These are phyloP conservation scores for Starmerella lactis-condensi DNA, from an alignment of 805 yeast genomes.

Conservation along the genomic window DNA sequence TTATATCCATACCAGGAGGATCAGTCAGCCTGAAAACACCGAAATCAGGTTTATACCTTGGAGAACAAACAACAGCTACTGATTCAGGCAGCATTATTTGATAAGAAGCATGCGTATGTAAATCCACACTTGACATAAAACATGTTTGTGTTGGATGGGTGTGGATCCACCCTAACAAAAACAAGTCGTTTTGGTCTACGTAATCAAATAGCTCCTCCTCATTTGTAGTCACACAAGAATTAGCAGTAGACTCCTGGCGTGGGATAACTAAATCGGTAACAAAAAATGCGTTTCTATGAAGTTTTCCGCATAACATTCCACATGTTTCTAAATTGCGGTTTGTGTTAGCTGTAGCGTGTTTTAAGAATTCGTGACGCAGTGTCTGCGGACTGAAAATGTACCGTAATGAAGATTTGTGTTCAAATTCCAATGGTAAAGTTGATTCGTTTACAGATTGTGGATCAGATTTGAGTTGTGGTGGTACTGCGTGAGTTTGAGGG, in stretches of 20 bases:
- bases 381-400: slow-evolving; percentile 33
- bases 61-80: slow-evolving; percentile 49
- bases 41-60: slow-evolving; percentile 30
- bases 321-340: slow-evolving; percentile 38
- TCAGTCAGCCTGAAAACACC: slow-evolving; percentile 46
- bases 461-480: no score
- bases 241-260: slow-evolving; percentile 41
- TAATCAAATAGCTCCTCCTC: slow-evolving; percentile 41
- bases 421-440: slow-evolving; percentile 2
- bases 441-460: no score
- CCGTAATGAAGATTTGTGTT: slow-evolving; percentile 22
- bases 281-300: slow-evolving; percentile 44
- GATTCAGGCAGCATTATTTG: slow-evolving; percentile 56
- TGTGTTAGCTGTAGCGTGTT: slow-evolving; percentile 34
- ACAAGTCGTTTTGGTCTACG: slow-evolving; percentile 36
- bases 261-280: slow-evolving; percentile 46
- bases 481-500: no score
- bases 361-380: slow-evolving; percentile 29
- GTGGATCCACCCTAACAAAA: slow-evolving; percentile 58
- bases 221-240: slow-evolving; percentile 42
- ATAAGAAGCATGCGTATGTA: slow-evolving; percentile 50
- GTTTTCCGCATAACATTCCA: slow-evolving; percentile 46
- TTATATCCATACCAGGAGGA: slow-evolving; percentile 42
- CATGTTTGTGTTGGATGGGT: slow-evolving; percentile 63
- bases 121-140: slow-evolving; percentile 44